Evolutionary conservation across 192 early-diverging fungal species (phyloP), one percentile per base, ranked within the genome.

Genomic region (Linnemannia hyalina): DNA sequence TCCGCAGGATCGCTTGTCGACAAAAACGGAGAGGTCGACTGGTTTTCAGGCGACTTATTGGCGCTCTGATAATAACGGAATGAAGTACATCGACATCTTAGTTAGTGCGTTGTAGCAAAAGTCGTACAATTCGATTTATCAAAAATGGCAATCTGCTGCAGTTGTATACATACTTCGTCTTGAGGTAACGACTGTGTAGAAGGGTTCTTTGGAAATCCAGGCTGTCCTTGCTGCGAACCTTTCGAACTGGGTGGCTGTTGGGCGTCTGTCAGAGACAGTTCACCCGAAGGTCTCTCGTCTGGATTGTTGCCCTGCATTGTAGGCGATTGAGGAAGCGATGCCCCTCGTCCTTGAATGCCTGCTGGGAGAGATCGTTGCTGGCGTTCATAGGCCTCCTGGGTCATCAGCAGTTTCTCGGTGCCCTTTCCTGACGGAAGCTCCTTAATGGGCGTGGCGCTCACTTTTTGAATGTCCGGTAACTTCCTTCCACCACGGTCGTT

Each of bases 381-480:
- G 18, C 81, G 80, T n/a, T 87, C 85, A 23, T 84, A 80, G 8
- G 77, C 84, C 1, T 77, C 78, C 46, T 83, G 81, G 22, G 52
- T 83, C 41, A 73, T 41, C 73, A 81, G 69, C 26, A 87, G 73
- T 68, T 89, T 89, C 23, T 83, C 73, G 32, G 75, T 76, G 7
- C 80, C 68, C 60, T 89, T 83, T 10, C 65, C 69, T 29, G 81
- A 73, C 29, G 75, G 69, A 9, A 85, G 63, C n/a, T 89, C 85
- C 40, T 83, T 84, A 69, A 85, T 88, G 22, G 85, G 82, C 16
- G 80, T 87, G 18, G 89, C 82, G 36, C 72, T 52, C 44, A 82
- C 35, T 55, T 88, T 89, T 41, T 80, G 76, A 57, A 85, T 88
- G 2, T 79, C 82, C 4, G 78, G 78, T 4, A 81, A 46, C 35